These are phyloP conservation scores for Arthroderma sp. DNA, from an alignment of 2,329 filamentous ascomycete genomes.

Conservation along the genomic window DNA sequence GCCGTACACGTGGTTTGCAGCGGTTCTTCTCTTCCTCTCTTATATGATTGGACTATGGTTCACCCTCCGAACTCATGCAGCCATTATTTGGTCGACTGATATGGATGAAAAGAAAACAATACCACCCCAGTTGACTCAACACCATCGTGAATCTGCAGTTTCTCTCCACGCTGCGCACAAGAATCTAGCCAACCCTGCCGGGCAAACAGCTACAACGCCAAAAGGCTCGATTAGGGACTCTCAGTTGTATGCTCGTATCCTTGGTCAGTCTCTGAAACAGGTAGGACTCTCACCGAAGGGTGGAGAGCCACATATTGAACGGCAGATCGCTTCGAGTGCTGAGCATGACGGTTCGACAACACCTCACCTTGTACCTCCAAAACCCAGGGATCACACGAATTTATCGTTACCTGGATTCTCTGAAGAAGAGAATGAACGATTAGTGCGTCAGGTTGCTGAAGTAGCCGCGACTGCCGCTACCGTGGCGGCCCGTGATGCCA, in stretches of 20 bases:
- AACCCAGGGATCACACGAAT: slow-evolving; percentile 21
- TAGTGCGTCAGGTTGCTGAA: slow-evolving; percentile 81
- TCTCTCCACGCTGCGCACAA: slow-evolving; percentile 8
- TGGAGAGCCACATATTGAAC: slow-evolving; percentile 19
- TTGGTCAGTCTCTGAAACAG: slow-evolving; percentile 79
- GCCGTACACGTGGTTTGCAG: slow-evolving; percentile 84
- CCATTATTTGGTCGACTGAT: slow-evolving; percentile 91
- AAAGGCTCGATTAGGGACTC: slow-evolving; percentile 68
- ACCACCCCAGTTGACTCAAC: slow-evolving; percentile 19
- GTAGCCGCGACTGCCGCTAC: slow-evolving; percentile 85
- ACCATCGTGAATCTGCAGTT: slow-evolving; percentile 1
- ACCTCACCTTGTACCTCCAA: slow-evolving; percentile 64
- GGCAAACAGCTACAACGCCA: slow-evolving; percentile 30
- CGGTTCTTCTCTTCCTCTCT: slow-evolving; percentile 73
- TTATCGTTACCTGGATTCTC: slow-evolving; percentile 50
- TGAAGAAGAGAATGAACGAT: slow-evolving; percentile 64
- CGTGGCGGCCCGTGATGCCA: slow-evolving; percentile 68
- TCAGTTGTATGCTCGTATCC: slow-evolving; percentile 80
- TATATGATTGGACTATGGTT: slow-evolving; percentile 93
- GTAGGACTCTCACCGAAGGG: slow-evolving; percentile 46
- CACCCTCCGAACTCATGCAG: slow-evolving; percentile 86
- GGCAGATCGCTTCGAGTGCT: background rate
- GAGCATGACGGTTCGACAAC: background rate
- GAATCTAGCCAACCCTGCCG: slow-evolving; percentile 17
- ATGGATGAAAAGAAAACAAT: slow-evolving; percentile 54